A percentile compares a stretch with the other conserved stretches of the same genome.
Evolutionary conservation across 2,329 filamentous ascomycete species (phyloP).

Genomic region (Dothiorella sarmentorum): DNA sequence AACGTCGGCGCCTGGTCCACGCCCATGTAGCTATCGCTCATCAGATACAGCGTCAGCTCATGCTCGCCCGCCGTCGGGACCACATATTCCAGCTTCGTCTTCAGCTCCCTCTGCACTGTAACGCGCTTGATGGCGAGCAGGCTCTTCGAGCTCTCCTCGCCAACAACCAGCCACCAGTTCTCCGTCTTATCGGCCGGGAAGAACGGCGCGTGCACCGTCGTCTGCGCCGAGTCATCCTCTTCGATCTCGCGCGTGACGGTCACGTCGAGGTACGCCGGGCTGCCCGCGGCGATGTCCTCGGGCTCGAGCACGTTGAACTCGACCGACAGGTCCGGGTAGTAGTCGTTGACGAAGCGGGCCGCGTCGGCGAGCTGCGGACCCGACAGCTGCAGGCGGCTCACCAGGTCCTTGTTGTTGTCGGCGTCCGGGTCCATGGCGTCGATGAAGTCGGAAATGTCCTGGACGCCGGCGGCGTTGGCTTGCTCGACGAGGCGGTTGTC

Average conservation of each 20-base stretch:
- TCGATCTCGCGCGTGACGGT: conserved; percentile 79
- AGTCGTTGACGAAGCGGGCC: conserved; percentile 92
- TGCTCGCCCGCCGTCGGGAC: conserved; percentile 81
- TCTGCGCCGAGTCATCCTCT: conserved; percentile 71
- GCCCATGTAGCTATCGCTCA: conserved; percentile 95
- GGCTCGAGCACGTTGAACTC: conserved; percentile 82
- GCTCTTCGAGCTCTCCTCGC: conserved; percentile 83
- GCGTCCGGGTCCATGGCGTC: conserved; percentile 96
- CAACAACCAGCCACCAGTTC: conserved; percentile 98
- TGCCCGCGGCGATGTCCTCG: conserved; percentile 74
- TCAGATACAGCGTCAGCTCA: conserved; percentile 85
- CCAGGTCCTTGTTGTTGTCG: conserved; percentile 67
- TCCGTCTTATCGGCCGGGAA: conserved; percentile 90
- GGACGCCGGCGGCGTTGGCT: conserved; percentile 76
- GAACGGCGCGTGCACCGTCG: conserved; percentile 89
- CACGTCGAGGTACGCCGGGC: conserved; percentile 77
- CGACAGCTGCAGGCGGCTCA: conserved; percentile 73
- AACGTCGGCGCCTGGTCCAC: conserved; percentile 95
- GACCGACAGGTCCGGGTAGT: conserved; percentile 92
- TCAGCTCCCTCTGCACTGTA: conserved; percentile 74
- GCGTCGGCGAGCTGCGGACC: conserved; percentile 82
- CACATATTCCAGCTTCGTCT: conserved; percentile 80
- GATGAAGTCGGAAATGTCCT: conserved; percentile 97
- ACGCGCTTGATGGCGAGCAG: conserved; percentile 92
- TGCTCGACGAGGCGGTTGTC: conserved; percentile 76